phyloP scores from a whole-genome alignment of 371 early-diverging fungal species.

The Furculomyces boomerangus region DNA sequence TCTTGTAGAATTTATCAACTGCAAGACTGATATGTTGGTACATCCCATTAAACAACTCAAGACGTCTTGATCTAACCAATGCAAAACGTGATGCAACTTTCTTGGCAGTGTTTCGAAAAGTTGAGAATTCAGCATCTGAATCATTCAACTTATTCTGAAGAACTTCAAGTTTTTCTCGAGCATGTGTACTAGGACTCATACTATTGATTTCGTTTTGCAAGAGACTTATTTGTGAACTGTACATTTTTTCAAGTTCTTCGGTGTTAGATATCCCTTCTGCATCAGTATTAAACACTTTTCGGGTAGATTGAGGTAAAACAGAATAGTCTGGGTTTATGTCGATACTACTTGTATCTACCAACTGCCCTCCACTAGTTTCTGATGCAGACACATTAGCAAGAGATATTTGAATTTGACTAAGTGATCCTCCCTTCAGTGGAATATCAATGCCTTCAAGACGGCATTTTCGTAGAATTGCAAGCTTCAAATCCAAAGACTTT shows the following conservation, averaged over 20 bases:
- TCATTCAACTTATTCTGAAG: constrained; percentile 56
- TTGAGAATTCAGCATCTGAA: constrained; percentile 64
- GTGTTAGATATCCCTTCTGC: constrained; percentile 12
- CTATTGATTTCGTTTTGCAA: constrained; percentile 51
- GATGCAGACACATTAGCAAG: constrained; percentile 11
- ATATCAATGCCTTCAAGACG: constrained; percentile 81
- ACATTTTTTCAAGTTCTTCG: constrained; percentile 44
- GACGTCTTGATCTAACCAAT: constrained; percentile 65
- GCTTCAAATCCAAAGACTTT: constrained; percentile 50
- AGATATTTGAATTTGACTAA: constrained; percentile 16
- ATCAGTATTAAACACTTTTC: not conserved
- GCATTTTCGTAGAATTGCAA: constrained; percentile 64
- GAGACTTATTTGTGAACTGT: constrained; percentile 41
- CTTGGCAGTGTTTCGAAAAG: constrained; percentile 57
- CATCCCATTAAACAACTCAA: constrained; percentile 65
- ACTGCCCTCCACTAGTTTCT: constrained; percentile 15
- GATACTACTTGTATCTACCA: constrained; percentile 11
- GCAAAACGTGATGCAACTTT: constrained; percentile 61
- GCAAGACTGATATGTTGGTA: constrained; percentile 74
- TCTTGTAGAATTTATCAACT: constrained; percentile 91
- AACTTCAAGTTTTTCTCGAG: constrained; percentile 62
- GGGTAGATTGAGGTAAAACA: constrained; percentile 6
- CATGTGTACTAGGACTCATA: constrained; percentile 78
- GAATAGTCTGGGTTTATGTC: constrained; percentile 18
- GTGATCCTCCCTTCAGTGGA: constrained; percentile 34